These are phyloP conservation scores for Podospora bellae-mahoneyi DNA, from an alignment of 495 filamentous ascomycete species.

Conservation along the genomic window DNA sequence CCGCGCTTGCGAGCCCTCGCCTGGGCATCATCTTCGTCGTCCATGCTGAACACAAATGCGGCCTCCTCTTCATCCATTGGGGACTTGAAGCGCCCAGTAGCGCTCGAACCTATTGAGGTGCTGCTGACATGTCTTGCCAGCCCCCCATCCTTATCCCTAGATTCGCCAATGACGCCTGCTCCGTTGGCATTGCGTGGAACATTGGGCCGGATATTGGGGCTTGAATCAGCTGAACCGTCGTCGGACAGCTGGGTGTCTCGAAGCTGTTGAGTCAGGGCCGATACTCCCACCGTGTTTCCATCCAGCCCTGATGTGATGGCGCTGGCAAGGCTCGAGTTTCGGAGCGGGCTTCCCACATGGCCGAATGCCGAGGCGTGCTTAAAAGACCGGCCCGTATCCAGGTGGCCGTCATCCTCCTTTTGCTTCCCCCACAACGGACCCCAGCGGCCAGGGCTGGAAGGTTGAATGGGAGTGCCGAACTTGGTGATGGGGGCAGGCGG, in stretches of 20 bases:
- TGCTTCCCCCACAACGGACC: conserved; percentile 75
- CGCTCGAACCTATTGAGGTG: conserved; percentile 48
- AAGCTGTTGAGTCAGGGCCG: conserved; percentile 69
- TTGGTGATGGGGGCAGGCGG: conserved; percentile 51
- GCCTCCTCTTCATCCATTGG: conserved; percentile 73
- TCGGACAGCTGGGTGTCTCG: conserved; percentile 51
- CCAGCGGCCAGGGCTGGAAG: conserved; percentile 83
- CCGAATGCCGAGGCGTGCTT: conserved; percentile 61
- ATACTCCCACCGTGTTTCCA: conserved; percentile 47
- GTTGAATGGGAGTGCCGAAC: conserved; percentile 70
- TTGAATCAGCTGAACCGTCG: conserved; percentile 36
- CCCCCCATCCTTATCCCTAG: conserved; percentile 33
- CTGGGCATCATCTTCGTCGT: conserved; percentile 63
- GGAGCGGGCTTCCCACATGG: conserved; percentile 89
- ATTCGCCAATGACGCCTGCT: conserved; percentile 34
- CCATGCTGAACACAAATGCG: conserved; percentile 78
- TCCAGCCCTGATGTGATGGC: conserved; percentile 62
- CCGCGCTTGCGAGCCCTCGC: conserved; percentile 42
- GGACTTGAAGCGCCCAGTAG: conserved; percentile 53
- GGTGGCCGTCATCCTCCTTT: conserved; percentile 63
- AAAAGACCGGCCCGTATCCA: conserved; percentile 28
- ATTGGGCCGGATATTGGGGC: conserved; percentile 41
- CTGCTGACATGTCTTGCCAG: conserved; percentile 53
- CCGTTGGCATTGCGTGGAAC: conserved; percentile 30
- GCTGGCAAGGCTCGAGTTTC: conserved; percentile 71